phyloP scores from a whole-genome alignment of 1,284 basidiomycete genomes.

The Ceratobasidium sp. region DNA sequence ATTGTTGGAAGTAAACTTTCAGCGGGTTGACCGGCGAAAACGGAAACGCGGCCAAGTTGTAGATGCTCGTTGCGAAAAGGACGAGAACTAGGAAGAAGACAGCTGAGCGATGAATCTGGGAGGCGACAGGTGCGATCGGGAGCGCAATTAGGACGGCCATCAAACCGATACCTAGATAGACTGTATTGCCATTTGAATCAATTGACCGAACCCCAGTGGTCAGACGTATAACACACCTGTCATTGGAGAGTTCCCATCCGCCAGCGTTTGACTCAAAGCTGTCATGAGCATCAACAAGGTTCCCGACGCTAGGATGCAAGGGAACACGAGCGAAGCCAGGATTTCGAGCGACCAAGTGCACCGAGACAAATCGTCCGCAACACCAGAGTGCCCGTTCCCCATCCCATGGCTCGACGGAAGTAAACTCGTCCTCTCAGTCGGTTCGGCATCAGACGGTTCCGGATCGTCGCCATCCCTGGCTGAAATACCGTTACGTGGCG shows the following conservation, averaged over 20 bases:
- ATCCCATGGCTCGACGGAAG: constrained; percentile 54
- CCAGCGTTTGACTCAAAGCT: constrained; percentile 69
- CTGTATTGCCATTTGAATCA: constrained; percentile 57
- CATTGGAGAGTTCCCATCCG: constrained; percentile 69
- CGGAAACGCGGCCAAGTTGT: constrained; percentile 67
- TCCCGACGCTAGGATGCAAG: constrained; percentile 70
- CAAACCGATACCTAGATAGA: constrained; percentile 65
- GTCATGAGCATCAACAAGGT: constrained; percentile 65
- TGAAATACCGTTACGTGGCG: background rate
- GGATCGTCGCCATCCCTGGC: constrained; percentile 46
- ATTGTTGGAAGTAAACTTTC: constrained; percentile 77
- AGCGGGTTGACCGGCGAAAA: constrained; percentile 71
- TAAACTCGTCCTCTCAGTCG: constrained; percentile 47
- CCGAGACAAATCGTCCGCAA: constrained; percentile 2
- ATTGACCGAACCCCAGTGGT: background rate
- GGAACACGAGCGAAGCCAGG: constrained; percentile 67
- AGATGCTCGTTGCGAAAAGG: constrained; percentile 63
- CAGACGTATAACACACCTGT: constrained; percentile 62
- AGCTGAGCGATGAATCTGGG: constrained; percentile 66
- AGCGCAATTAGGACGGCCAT: constrained; percentile 66
- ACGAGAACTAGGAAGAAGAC: constrained; percentile 60
- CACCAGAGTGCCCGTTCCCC: background rate
- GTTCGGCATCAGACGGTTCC: constrained; percentile 16
- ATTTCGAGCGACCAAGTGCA: constrained; percentile 70
- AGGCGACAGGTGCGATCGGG: constrained; percentile 72